Evolutionary conservation across 768 basidiomycete species (phyloP), one percentile per base, ranked within the genome.

Genomic region (Leucocoprinus birnbaumii): DNA sequence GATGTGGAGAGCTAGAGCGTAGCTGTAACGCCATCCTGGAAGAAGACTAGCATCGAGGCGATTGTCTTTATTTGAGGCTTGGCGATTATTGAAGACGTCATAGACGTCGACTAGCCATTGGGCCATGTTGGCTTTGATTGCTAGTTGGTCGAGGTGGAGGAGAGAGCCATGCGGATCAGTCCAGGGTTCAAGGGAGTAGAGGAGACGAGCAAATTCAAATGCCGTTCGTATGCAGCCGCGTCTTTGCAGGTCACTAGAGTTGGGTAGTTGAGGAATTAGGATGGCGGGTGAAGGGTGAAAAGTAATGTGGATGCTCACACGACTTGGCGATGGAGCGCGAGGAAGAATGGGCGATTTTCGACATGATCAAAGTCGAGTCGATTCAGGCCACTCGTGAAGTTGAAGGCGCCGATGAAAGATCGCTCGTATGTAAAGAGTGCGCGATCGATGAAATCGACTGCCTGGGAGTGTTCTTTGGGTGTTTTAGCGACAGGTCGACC

Each of bases 361-460:
- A 97, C 89, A 11, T 72, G 78, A 59, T 91, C 85, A 66, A 98
- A 99, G 63, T 96, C 93, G 2, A 99, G 80, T 10, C 95, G 81
- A 57, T 89, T 89, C 2, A 78, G 70, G 7, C 95, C 96, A 34
- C 72, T 83, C 1, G 91, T 85, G 68, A 97, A 86, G 60, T 81
- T 91, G 75, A 95, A 96, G 0, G 87, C 75, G 2, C 94, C 91
- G 14, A 93, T 80, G 61, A 98, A 90, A 10, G 90, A 85, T 11
- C 94, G 84, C 63, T 98, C 95, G 58, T 95, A 97, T 0, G 94
- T 86, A 71, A 95, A 98, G 14, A 99, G 68, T 0, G 95, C 90
- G n/a, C 94, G 83, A 53, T 93, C 89, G n/a, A 94, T 84, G 62
- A 84, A 92, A 57, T 97, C 94, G 3, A 90, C 84, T 0, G 93